Evolutionary conservation across 2,329 filamentous ascomycete genomes (phyloP).

Genomic region (Endoconidiophora polonica): DNA sequence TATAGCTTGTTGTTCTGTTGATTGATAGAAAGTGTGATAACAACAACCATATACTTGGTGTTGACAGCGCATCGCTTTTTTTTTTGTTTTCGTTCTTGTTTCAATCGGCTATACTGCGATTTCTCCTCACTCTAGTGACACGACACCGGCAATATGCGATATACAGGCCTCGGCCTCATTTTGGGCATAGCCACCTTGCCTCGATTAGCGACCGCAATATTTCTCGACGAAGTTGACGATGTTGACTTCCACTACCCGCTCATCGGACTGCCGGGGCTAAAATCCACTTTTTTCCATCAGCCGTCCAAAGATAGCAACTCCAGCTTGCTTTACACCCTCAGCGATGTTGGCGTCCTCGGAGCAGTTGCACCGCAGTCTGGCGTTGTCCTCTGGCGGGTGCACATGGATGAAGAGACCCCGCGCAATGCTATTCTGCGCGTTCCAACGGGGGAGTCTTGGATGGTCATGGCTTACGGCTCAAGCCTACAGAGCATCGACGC

Average conservation of each 20-base stretch:
- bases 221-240: slow-evolving; percentile 76
- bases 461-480: slow-evolving; percentile 56
- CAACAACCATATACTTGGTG: too few species aligned
- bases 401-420: slow-evolving; percentile 35
- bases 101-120: too few species aligned
- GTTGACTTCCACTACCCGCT: slow-evolving; percentile 89
- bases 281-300: slow-evolving; percentile 88
- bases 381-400: slow-evolving; percentile 71
- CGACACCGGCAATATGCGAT: too few species aligned
- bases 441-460: slow-evolving; percentile 61
- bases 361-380: slow-evolving; percentile 83
- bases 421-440: slow-evolving; percentile 44
- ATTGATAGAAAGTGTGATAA: too few species aligned
- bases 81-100: too few species aligned
- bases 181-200: too few species aligned
- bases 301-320: slow-evolving; percentile 69
- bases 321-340: slow-evolving; percentile 79
- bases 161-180: too few species aligned
- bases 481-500: slow-evolving; percentile 71
- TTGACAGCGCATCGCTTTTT: too few species aligned
- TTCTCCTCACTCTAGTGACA: too few species aligned
- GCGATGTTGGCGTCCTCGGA: slow-evolving; percentile 66
- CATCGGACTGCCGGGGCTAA: slow-evolving; percentile 62
- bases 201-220: slow-evolving; percentile 41
- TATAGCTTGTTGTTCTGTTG: too few species aligned